Conservation (phyloP, 2,329 filamentous ascomycete species). For the Trichoderma gracile region DNA sequence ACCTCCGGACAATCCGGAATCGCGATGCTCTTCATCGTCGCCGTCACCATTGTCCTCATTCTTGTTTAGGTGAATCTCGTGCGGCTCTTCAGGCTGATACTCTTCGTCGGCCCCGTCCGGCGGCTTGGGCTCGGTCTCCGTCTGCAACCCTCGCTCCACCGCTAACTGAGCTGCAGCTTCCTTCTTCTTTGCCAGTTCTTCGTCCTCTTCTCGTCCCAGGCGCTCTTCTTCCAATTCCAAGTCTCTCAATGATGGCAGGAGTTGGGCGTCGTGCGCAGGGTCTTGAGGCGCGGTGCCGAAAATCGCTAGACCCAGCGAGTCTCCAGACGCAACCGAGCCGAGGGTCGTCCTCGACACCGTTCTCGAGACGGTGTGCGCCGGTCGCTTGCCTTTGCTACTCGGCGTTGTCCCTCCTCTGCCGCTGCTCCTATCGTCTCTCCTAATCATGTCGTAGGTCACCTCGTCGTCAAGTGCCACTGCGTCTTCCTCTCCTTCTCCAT, state of each 20-base stretch:
- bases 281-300: constrained; percentile 36
- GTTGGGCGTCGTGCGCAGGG: constrained; percentile 41
- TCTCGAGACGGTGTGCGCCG: constrained; percentile 44
- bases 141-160: constrained; percentile 48
- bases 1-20: constrained; percentile 16
- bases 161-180: constrained; percentile 55
- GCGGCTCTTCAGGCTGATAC: constrained; percentile 2
- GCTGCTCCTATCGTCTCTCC: constrained; percentile 74
- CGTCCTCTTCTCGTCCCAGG: constrained; percentile 54
- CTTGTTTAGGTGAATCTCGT: constrained; percentile 15
- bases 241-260: constrained; percentile 52
- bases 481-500: constrained; percentile 83
- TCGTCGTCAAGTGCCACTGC: constrained; percentile 92
- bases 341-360: constrained; percentile 62
- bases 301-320: constrained; percentile 35
- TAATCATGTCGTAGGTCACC: constrained; percentile 79
- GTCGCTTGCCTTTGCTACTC: constrained; percentile 61
- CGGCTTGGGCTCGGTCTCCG: constrained; percentile 30
- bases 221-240: constrained; percentile 55
- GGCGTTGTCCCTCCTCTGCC: constrained; percentile 54
- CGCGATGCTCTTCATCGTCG: not conserved
- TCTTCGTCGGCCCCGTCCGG: constrained; percentile 40
- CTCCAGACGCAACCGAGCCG: constrained; percentile 45
- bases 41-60: not conserved
- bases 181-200: constrained; percentile 54